Conservation (phyloP, 177 flowering plant genomes). For the Vitis hybrid region DNA sequence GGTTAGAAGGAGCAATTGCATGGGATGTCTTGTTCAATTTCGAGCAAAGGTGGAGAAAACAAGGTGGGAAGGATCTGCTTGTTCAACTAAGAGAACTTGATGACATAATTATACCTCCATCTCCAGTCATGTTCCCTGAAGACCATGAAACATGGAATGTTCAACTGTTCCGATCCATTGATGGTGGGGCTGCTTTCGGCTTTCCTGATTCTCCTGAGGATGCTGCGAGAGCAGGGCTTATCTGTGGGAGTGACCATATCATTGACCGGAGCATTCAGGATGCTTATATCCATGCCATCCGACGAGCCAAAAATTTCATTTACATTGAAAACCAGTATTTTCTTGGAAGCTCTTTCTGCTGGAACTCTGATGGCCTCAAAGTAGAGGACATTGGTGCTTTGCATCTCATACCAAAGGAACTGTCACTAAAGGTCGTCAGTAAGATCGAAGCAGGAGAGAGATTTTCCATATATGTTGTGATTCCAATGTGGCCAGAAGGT, state of each 20-base stretch:
- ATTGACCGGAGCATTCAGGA: constrained; percentile 75
- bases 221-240: constrained; percentile 53
- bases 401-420: constrained; percentile 69
- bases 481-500: constrained; percentile 90
- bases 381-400: constrained; percentile 54
- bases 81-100: constrained; percentile 32
- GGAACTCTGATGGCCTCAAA: constrained; percentile 47
- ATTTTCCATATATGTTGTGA: constrained; percentile 55
- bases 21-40: constrained; percentile 76
- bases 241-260: constrained; percentile 59
- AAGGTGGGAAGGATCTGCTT: constrained; percentile 47
- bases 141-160: constrained; percentile 69
- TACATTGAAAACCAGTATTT: constrained; percentile 80
- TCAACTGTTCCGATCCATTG: constrained; percentile 69
- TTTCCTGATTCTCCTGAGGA: constrained; percentile 59
- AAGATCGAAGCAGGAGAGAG: constrained; percentile 70
- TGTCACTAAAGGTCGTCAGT: constrained; percentile 61
- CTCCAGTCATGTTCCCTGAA: constrained; percentile 37
- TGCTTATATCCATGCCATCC: constrained; percentile 67
- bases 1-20: constrained; percentile 63
- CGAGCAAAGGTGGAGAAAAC: constrained; percentile 72
- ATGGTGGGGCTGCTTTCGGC: constrained; percentile 67
- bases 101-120: constrained; percentile 45
- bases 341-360: constrained; percentile 61
- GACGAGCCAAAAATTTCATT: constrained; percentile 63